A percentile compares a stretch with the other conserved stretches of the same genome.
Evolutionary conservation across 495 filamentous ascomycete species (phyloP).

Genomic region (Aspergillus ostianus): DNA sequence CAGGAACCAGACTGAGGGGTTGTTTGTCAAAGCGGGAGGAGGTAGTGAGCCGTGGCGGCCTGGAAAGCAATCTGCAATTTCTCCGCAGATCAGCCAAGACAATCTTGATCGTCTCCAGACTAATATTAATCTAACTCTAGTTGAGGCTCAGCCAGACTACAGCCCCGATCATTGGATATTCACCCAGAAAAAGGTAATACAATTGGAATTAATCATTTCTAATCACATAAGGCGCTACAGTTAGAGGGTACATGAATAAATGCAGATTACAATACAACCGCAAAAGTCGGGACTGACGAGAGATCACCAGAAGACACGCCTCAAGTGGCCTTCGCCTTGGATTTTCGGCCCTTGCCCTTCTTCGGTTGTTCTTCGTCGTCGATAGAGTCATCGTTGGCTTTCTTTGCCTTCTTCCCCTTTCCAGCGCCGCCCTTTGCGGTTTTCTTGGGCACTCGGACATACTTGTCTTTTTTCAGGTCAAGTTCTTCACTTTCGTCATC

Average conservation of each 20-base stretch:
- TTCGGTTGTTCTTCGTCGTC: constrained; percentile 55
- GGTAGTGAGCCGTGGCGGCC: neutral
- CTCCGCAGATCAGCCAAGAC: constrained; percentile 22
- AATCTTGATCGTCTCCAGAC: neutral
- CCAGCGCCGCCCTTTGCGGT: constrained; percentile 39
- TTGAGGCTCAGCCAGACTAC: neutral
- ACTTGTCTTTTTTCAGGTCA: constrained; percentile 92
- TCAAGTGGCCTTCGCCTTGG: constrained; percentile 39
- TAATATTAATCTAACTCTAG: neutral
- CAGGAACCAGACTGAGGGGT: constrained; percentile 5
- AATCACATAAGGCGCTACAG: neutral
- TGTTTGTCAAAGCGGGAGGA: constrained; percentile 1
- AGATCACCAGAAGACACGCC: constrained; percentile 8
- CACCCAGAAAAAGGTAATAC: neutral
- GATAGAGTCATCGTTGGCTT: constrained; percentile 40
- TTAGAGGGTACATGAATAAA: neutral
- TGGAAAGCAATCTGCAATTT: constrained; percentile 2
- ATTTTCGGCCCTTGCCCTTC: constrained; percentile 45
- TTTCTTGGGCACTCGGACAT: constrained; percentile 86
- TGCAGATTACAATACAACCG: neutral
- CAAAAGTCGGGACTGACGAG: neutral
- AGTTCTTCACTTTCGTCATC: constrained; percentile 65
- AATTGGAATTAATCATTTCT: neutral
- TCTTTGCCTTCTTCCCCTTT: constrained; percentile 59
- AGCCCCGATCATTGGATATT: neutral